Evolutionary conservation across 2,329 filamentous ascomycete genomes (phyloP), one percentile per base, ranked within the genome.

Genomic region (Fusarium burgessii): DNA sequence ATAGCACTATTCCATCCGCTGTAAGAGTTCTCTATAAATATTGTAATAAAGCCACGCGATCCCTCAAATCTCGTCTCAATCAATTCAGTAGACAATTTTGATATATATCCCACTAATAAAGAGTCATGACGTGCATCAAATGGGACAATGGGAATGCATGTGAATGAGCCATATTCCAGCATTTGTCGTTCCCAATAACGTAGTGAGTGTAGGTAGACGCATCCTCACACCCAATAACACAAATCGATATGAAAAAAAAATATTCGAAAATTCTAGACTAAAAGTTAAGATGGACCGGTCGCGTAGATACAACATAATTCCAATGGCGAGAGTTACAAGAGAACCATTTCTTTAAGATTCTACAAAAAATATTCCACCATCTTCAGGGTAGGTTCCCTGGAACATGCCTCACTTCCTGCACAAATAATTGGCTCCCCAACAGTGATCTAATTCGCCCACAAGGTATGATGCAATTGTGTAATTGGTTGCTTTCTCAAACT

Each of bases 401-500:
- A n/a, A 35, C 64, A 71, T 66, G 61, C 50, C 54, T 55, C 49
- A 43, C 41, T 50, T 50, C 29, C 42, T 58, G 46, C 59, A 57
- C 25, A 55, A 27, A 33, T 73, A 71, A 74, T 74, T 74, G 71
- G 73, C 51, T 57, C 50, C 58, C 74, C 74, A 76, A 77, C 76
- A 52, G 59, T 57, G 70, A 74, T 62, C 66, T 68, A 47, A 58
- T 58, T 63, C 71, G 52, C 68, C 73, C 62, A 73, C 72, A 71
- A 61, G 61, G 59, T 61, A 72, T 71, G 71, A 73, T 74, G 73
- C 67, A 70, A 72, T 72, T 61, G 58, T 68, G 62, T 71, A 70
- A 76, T 76, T 77, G 74, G 74, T 65, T 67, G 29, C 35, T 23
- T 46, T 29, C 45, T 50, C 49, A 9, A 66, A 67, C 57, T 40